These are phyloP conservation scores for Lenwebbia sp. DNA, from an alignment of 345 rosid genomes.

Conservation along the genomic window DNA sequence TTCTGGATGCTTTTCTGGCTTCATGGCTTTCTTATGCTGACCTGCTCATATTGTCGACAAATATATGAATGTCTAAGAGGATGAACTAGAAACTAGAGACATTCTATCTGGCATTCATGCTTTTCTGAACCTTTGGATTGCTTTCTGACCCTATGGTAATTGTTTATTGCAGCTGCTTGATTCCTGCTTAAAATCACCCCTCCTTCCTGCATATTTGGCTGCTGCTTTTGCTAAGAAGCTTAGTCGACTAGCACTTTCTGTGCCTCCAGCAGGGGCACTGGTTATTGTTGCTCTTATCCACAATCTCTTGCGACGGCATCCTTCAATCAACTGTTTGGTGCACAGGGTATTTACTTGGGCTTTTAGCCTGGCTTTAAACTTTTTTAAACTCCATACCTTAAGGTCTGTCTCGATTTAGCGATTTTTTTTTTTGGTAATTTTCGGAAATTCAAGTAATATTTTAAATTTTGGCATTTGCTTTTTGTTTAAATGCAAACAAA, in stretches of 20 bases:
- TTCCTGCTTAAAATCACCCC: conserved; percentile 82
- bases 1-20: neutral
- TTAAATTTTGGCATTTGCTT: no score
- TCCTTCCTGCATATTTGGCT: conserved; percentile 96
- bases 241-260: conserved; percentile 65
- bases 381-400: neutral
- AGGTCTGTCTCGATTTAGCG: neutral
- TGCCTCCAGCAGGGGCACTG: conserved; percentile 81
- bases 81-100: neutral
- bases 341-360: conserved; percentile 38
- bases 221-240: conserved; percentile 89
- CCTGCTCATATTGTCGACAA: neutral
- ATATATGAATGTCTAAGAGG: neutral
- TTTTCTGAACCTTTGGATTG: neutral
- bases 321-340: conserved; percentile 87
- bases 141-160: neutral
- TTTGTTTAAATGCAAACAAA: no score
- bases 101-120: neutral
- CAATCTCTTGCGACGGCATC: conserved; percentile 82
- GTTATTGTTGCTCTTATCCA: conserved; percentile 74
- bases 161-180: conserved; percentile 68
- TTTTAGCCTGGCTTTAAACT: neutral
- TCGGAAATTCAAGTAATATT: neutral
- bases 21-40: neutral
- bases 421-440: neutral